Evolutionary conservation across 176 grass and related monocot genomes (phyloP).

Genomic region (Olyra latifolia): DNA sequence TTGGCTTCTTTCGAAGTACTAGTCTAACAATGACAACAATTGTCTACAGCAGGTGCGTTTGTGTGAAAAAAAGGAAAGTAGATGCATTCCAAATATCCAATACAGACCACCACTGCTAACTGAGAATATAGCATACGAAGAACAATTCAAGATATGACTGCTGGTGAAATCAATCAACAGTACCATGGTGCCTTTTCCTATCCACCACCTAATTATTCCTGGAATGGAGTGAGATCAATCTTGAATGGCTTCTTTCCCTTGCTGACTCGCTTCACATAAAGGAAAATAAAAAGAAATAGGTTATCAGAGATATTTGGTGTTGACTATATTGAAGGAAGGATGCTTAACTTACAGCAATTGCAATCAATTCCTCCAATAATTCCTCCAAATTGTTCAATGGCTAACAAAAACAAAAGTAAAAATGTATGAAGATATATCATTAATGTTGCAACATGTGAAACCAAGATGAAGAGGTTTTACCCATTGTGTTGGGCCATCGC

Average conservation of each 20-base stretch:
- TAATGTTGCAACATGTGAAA: neutral
- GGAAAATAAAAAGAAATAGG: neutral
- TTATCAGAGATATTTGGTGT: neutral
- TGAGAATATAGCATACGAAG: neutral
- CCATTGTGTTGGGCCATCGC: constrained; percentile 98
- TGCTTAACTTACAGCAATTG: constrained; percentile 72
- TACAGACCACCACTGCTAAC: neutral
- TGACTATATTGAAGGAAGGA: constrained; percentile 3
- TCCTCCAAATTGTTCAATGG: constrained; percentile 87
- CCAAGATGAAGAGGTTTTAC: constrained; percentile 29
- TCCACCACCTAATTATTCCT: constrained; percentile 31
- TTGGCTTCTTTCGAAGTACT: neutral
- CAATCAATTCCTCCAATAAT: constrained; percentile 81
- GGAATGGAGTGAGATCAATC: constrained; percentile 73
- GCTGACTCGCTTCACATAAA: constrained; percentile 47
- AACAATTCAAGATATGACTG: neutral
- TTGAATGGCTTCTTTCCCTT: constrained; percentile 80
- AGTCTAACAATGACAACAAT: neutral
- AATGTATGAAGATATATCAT: neutral
- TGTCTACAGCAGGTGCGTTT: neutral
- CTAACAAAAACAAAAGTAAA: constrained; percentile 34
- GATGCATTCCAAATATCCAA: neutral
- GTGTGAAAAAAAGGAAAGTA: neutral
- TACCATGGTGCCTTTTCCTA: neutral
- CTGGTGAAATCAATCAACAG: neutral